phyloP scores from a whole-genome alignment of 2,329 filamentous ascomycete species.

The Trichoderma atrobrunneum region DNA sequence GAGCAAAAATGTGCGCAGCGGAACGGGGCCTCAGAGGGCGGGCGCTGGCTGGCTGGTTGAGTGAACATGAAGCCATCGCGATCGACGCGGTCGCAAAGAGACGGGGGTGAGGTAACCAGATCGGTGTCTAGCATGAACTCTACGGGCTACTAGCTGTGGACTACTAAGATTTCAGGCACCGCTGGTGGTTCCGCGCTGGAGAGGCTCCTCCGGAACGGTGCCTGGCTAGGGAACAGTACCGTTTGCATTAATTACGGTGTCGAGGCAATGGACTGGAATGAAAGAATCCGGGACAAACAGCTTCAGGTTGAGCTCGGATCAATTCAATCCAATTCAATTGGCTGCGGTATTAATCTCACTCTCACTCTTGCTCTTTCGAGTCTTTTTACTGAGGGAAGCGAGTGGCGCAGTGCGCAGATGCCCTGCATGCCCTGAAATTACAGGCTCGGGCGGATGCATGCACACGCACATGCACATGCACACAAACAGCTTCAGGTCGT shows the following conservation, averaged over 20 bases:
- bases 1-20: not conserved
- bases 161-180: conserved; percentile 10
- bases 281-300: not conserved
- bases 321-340: not conserved
- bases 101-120: not conserved
- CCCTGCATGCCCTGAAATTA: conserved; percentile 12
- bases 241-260: not conserved
- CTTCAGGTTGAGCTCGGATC: not conserved
- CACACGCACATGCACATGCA: not conserved
- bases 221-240: not conserved
- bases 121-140: conserved; percentile 10
- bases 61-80: not conserved
- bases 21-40: not conserved
- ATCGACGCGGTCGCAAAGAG: not conserved
- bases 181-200: not conserved
- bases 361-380: not conserved
- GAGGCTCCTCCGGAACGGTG: not conserved
- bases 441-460: not conserved
- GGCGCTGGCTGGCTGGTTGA: not conserved
- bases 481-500: not conserved
- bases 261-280: not conserved
- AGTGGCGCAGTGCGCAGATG: conserved; percentile 10
- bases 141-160: not conserved
- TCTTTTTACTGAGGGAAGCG: not conserved
- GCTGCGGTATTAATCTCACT: conserved; percentile 8